phyloP scores from a whole-genome alignment of 176 grass and related monocot genomes.

The Metroxylon sagu region DNA sequence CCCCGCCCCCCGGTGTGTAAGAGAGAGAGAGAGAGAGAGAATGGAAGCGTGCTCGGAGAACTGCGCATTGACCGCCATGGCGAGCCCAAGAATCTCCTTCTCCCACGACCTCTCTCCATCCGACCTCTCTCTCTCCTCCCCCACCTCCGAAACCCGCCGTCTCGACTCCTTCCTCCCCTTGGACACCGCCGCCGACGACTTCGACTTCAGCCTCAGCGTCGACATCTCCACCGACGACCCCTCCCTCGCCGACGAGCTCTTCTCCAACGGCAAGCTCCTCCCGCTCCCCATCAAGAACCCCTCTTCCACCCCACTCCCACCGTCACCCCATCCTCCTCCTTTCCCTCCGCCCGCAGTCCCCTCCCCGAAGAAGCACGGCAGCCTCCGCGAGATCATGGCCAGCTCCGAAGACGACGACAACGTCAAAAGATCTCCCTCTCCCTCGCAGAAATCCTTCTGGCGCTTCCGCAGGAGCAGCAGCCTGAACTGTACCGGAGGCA shows the following conservation, averaged over 20 bases:
- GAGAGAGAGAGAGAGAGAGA: too few species aligned
- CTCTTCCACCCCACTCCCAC: background rate
- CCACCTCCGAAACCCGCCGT: background rate
- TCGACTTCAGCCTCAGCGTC: conserved; percentile 14
- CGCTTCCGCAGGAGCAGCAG: conserved; percentile 12
- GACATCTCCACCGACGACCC: background rate
- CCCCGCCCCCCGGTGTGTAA: too few species aligned
- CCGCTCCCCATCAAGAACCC: conserved; percentile 2
- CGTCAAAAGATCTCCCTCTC: background rate
- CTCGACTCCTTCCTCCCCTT: conserved; percentile 2
- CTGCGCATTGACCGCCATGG: background rate
- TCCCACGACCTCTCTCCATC: conserved; percentile 4
- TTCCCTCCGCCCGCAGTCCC: background rate
- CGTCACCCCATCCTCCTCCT: background rate
- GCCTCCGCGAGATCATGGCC: conserved; percentile 15
- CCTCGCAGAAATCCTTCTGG: conserved; percentile 5
- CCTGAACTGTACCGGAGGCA: background rate
- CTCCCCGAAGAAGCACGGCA: background rate
- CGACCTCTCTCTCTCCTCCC: background rate
- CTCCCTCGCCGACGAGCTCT: conserved; percentile 22
- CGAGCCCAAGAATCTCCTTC: conserved; percentile 13
- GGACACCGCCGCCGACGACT: background rate
- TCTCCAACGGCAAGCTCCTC: conserved; percentile 19
- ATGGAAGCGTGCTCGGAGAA: background rate
- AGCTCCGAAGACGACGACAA: background rate